A percentile compares a stretch with the other conserved stretches of the same genome.
Evolutionary conservation across 768 basidiomycete species (phyloP).

Genomic region (Podaxis sp.): DNA sequence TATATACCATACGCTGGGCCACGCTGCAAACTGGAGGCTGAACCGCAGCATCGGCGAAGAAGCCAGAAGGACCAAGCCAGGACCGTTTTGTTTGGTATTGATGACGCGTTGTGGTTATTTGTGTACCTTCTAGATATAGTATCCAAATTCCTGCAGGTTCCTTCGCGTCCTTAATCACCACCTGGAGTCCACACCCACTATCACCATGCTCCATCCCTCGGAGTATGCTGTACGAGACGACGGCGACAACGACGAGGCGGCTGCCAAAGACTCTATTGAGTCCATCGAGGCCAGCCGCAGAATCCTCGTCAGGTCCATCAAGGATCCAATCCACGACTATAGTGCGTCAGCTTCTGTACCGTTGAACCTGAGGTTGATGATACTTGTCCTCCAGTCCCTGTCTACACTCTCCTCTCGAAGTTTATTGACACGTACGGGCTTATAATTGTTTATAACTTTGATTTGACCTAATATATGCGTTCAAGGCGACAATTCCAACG

Average conservation of each 20-base stretch:
- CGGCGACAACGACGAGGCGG: background rate
- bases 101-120: slow-evolving; percentile 1
- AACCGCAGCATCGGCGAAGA: too few species aligned
- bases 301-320: slow-evolving; percentile 16
- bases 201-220: background rate
- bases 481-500: slow-evolving; percentile 74
- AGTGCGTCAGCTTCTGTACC: slow-evolving; percentile 7
- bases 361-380: background rate
- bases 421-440: slow-evolving; percentile 70
- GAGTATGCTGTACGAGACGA: slow-evolving; percentile 1
- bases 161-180: background rate
- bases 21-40: too few species aligned
- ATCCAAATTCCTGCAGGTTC: background rate
- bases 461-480: slow-evolving; percentile 1
- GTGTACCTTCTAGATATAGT: slow-evolving; percentile 1
- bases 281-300: slow-evolving; percentile 6
- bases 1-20: background rate
- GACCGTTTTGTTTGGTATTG: slow-evolving; percentile 2
- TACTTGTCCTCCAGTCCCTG: slow-evolving; percentile 30
- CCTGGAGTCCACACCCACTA: background rate
- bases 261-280: background rate
- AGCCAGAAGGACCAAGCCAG: too few species aligned
- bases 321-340: slow-evolving; percentile 19
- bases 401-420: slow-evolving; percentile 32
- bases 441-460: background rate